Conservation (phyloP, 371 early-diverging fungal species). For the Zychaea mexicana region DNA sequence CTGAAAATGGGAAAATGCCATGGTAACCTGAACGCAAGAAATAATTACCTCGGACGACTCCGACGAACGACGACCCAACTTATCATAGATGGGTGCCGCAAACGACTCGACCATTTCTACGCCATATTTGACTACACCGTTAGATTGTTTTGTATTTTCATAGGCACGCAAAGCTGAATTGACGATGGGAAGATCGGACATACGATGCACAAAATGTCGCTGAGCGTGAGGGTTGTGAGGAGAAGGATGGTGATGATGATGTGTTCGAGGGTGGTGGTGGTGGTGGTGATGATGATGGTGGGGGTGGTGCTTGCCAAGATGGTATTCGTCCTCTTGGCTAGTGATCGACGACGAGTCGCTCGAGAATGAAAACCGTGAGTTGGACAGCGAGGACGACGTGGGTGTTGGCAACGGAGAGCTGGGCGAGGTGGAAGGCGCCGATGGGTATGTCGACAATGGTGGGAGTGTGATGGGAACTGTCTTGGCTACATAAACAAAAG, state of each 20-base stretch:
- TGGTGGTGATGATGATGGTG: slow-evolving; percentile 2
- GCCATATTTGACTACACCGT: slow-evolving; percentile 60
- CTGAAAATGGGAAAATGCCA: background rate
- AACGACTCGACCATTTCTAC: slow-evolving; percentile 84
- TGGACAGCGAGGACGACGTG: slow-evolving; percentile 22
- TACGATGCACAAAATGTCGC: slow-evolving; percentile 66
- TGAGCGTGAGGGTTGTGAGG: slow-evolving; percentile 7
- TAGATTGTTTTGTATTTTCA: slow-evolving; percentile 73
- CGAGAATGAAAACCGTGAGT: slow-evolving; percentile 23
- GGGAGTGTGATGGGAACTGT: slow-evolving; percentile 17
- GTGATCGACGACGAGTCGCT: slow-evolving; percentile 17
- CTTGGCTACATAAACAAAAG: slow-evolving; percentile 1
- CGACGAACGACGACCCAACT: slow-evolving; percentile 27
- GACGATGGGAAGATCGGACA: slow-evolving; percentile 80
- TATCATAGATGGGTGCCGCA: slow-evolving; percentile 46
- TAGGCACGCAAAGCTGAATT: slow-evolving; percentile 77
- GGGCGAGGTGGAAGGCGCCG: slow-evolving; percentile 30
- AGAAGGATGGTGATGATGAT: background rate
- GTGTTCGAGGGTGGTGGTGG: slow-evolving; percentile 6
- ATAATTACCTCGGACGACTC: slow-evolving; percentile 14
- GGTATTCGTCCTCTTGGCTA: slow-evolving; percentile 8
- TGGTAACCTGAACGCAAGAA: background rate
- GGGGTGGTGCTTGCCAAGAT: background rate
- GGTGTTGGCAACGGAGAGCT: slow-evolving; percentile 31
- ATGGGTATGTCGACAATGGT: slow-evolving; percentile 17